Conservation (phyloP, 371 early-diverging fungal species). For the Umbelopsis sp. region DNA sequence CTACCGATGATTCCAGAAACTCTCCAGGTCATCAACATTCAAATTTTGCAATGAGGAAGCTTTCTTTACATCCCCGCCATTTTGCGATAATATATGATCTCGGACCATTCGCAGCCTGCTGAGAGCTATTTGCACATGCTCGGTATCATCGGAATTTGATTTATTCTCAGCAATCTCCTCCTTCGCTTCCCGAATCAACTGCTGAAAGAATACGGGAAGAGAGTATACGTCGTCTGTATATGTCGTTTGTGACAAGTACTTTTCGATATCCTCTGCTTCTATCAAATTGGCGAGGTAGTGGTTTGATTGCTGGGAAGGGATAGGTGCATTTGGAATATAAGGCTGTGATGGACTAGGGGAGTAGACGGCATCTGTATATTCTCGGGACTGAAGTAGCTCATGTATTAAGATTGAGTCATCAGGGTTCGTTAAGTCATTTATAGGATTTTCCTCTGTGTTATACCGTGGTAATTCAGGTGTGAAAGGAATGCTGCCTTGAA, state of each 20-base stretch:
- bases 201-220: constrained; percentile 32
- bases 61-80: background rate
- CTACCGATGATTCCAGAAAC: background rate
- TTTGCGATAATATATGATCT: constrained; percentile 28
- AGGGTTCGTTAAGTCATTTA: background rate
- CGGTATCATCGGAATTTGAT: background rate
- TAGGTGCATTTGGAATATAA: background rate
- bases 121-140: constrained; percentile 27
- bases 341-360: background rate
- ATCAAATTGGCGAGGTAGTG: constrained; percentile 28
- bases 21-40: background rate
- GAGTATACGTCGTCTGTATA: constrained; percentile 50
- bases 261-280: constrained; percentile 42
- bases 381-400: constrained; percentile 32
- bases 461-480: background rate
- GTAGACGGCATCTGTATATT: constrained; percentile 35
- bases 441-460: background rate
- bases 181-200: constrained; percentile 38
- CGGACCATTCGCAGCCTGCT: constrained; percentile 45
- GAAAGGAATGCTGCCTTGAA: background rate
- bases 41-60: background rate
- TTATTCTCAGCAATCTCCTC: constrained; percentile 33
- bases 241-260: constrained; percentile 32
- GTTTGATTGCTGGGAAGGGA: background rate
- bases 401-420: constrained; percentile 18